Percentiles rank a stretch among this genome's conserved stretches.
phyloP scores from a whole-genome alignment of 75 land plant genomes.

The Picea glauca region DNA sequence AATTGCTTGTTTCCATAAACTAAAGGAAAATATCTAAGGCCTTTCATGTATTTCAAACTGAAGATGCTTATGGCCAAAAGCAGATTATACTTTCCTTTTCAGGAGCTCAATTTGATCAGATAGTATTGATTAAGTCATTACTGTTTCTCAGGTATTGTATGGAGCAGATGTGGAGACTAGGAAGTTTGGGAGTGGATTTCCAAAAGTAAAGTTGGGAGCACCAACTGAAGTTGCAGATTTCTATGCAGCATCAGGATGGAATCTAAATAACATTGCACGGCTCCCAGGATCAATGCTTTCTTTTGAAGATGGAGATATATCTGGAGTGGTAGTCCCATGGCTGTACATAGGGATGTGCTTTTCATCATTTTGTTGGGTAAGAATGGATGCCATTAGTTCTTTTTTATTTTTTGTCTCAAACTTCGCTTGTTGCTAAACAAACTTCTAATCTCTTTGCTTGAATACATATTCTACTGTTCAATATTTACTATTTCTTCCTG shows the following conservation, averaged over 20 bases:
- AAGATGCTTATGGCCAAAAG: background rate
- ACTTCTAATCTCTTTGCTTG: background rate
- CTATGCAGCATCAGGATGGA: conserved; percentile 88
- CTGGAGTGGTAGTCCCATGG: conserved; percentile 97
- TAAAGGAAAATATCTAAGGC: background rate
- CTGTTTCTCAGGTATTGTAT: conserved; percentile 65
- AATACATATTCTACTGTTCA: background rate
- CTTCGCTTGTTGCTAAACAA: background rate
- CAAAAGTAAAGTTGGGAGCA: conserved; percentile 33
- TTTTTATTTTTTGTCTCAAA: background rate
- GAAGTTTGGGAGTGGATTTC: conserved; percentile 85
- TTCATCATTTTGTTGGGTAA: conserved; percentile 99
- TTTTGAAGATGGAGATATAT: conserved; percentile 77
- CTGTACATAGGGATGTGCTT: conserved; percentile 97
- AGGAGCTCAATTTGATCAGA: background rate
- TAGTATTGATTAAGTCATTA: background rate
- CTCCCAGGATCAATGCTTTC: conserved; percentile 77
- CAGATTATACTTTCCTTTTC: background rate
- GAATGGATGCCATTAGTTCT: conserved; percentile 7
- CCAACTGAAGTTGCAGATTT: conserved; percentile 20
- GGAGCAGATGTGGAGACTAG: conserved; percentile 95
- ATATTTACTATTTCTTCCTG: background rate
- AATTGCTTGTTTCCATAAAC: background rate
- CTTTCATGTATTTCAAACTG: background rate
- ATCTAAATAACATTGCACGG: conserved; percentile 89